phyloP scores from a whole-genome alignment of 257 asterid genomes.

The Thymus mandschuricus region DNA sequence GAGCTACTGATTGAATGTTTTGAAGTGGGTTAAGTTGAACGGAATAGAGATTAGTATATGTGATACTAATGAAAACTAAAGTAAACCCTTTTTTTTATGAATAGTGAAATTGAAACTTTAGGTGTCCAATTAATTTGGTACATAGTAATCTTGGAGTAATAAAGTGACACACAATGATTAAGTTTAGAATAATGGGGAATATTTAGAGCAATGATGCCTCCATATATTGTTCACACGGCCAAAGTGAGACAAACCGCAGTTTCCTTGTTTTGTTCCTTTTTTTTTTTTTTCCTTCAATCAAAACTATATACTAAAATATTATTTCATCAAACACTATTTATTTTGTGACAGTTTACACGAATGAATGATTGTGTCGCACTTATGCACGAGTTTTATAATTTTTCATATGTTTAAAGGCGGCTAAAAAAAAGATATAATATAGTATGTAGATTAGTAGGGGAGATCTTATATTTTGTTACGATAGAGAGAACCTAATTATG shows the following conservation, averaged over 20 bases:
- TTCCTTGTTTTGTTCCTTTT: conserved; percentile 20
- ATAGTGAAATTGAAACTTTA: background rate
- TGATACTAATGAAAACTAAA: background rate
- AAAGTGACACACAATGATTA: conserved; percentile 11
- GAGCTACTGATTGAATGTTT: too few relatives aligned
- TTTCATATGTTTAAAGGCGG: conserved; percentile 2
- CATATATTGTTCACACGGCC: conserved; percentile 27
- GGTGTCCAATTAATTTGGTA: background rate
- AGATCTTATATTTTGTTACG: background rate
- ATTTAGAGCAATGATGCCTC: conserved; percentile 20
- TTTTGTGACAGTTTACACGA: background rate
- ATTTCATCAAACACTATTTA: background rate
- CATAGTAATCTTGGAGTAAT: background rate
- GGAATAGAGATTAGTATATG: background rate
- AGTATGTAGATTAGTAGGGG: background rate
- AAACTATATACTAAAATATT: background rate
- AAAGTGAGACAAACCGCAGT: conserved; percentile 17
- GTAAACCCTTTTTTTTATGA: background rate
- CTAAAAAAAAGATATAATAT: background rate
- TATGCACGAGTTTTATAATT: conserved; percentile 27
- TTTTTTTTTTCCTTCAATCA: conserved; percentile 1
- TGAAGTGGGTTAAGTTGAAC: too few relatives aligned
- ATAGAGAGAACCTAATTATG: conserved; percentile 18
- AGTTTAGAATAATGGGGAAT: conserved; percentile 20
- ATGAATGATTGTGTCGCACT: conserved; percentile 17